These are phyloP conservation scores for Kodamaea fungicola DNA, from an alignment of 1,139 yeast species.

Conservation along the genomic window DNA sequence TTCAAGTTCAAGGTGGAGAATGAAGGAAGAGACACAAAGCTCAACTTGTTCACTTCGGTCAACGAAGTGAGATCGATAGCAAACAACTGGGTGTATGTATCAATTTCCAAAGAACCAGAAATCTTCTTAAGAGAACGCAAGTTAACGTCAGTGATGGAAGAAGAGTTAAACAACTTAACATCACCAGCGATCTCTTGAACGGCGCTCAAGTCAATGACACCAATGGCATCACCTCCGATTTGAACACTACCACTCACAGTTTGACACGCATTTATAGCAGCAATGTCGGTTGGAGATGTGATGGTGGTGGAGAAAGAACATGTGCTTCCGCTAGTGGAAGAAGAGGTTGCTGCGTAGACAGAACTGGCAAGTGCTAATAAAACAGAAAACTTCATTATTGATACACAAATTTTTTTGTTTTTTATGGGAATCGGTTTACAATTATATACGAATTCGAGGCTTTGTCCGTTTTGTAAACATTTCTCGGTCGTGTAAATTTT, in stretches of 20 bases:
- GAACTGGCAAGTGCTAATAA: conserved; percentile 12
- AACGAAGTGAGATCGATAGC: conserved; percentile 36
- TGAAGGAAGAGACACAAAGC: conserved; percentile 43
- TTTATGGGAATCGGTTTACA: background rate
- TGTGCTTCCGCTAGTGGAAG: conserved; percentile 10
- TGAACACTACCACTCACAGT: conserved; percentile 41
- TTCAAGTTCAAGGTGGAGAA: conserved; percentile 38
- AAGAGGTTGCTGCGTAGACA: conserved; percentile 12
- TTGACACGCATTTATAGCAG: conserved; percentile 36
- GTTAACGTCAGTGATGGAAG: conserved; percentile 36
- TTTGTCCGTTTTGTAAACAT: background rate
- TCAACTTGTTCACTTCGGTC: conserved; percentile 27
- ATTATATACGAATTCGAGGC: too few species aligned
- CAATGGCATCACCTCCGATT: conserved; percentile 36
- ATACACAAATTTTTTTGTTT: background rate
- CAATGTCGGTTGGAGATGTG: conserved; percentile 36
- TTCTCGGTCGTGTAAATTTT: background rate
- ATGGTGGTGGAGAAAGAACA: conserved; percentile 43
- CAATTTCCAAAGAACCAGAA: conserved; percentile 34
- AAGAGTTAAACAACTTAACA: conserved; percentile 36
- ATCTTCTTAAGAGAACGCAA: conserved; percentile 30
- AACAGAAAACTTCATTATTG: conserved; percentile 9
- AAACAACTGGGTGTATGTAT: conserved; percentile 41
- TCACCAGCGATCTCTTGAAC: conserved; percentile 36
- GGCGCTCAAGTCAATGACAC: conserved; percentile 30